Evolutionary conservation across 805 yeast genomes (phyloP), one percentile per base, ranked within the genome.

Genomic region (Candida sithepensis): DNA sequence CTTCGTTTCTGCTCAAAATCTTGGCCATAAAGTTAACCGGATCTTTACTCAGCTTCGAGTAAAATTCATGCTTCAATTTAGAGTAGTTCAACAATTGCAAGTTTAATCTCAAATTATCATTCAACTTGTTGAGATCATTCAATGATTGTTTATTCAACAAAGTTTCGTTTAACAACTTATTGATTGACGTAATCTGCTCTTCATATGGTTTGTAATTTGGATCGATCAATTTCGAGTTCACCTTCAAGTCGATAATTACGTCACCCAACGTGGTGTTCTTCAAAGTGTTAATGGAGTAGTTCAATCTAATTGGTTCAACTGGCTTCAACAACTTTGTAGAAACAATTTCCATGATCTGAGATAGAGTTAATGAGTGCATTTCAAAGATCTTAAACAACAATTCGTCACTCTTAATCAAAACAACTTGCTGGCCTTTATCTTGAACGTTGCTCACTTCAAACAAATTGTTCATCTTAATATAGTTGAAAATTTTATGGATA

Each of bases 211-310:
- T 52, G 59, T 75, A 53, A 55, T 64, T 61, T 61, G 78, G 54
- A 59, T 61, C 61, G 55, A 69, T 42, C 58, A 65, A 49, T 64
- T 59, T 57, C 59, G 71, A 32, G 61, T 60, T 51, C 70, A 86
- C 82, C 51, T 79, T 83, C 43, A 94, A 73, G 61, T 94, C 99
- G 48, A 85, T 73, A 5, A 86, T 85, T 2, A 81, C 70, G 38
- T 88, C 95, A 23, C 97, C 96, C 49, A 87, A 71, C 2, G 92
- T 88, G 2, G 88, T 74, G 34, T 90, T 86, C 53, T 77, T 79
- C 48, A 85, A 85, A 1, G 95, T 91, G 59, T 82, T 78, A 32
- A 94, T 77, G 42, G 79, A 81, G 66, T 89, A 91, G 50, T 84
- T 85, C 18, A 94, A 58, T 36, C 75, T 77, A 32, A 94, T 81